These are phyloP conservation scores for Pleodorina starrii DNA, from an alignment of 139 green algal species.

Conservation along the genomic window DNA sequence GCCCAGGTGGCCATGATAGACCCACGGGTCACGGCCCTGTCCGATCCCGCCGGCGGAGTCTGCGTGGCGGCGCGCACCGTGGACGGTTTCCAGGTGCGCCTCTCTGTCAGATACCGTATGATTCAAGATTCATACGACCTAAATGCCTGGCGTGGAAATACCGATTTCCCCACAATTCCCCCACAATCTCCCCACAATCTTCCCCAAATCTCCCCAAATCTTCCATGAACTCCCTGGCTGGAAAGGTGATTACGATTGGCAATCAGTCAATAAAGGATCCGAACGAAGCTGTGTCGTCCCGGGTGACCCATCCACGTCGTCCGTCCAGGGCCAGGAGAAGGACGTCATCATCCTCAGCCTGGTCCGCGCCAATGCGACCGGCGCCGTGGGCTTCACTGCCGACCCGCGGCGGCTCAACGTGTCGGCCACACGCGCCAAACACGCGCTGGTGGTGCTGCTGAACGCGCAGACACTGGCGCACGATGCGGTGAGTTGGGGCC, in stretches of 20 bases:
- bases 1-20: conserved; percentile 14
- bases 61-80: background rate
- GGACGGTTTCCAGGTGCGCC: conserved; percentile 36
- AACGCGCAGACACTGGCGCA: background rate
- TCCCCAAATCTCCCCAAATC: too few relatives aligned
- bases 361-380: conserved; percentile 61
- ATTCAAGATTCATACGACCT: too few relatives aligned
- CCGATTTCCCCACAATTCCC: too few relatives aligned
- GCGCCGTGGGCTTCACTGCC: conserved; percentile 84
- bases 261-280: too few relatives aligned
- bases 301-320: too few relatives aligned
- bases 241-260: too few relatives aligned
- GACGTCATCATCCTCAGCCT: conserved; percentile 10
- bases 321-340: conserved; percentile 35
- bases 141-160: too few relatives aligned
- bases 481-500: background rate
- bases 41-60: background rate
- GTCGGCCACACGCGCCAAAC: conserved; percentile 80
- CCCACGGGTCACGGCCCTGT: background rate
- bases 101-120: too few relatives aligned
- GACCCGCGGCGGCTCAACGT: conserved; percentile 91
- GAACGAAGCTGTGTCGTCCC: too few relatives aligned
- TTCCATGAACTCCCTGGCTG: too few relatives aligned
- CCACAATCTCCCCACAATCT: too few relatives aligned
- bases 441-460: conserved; percentile 81